A percentile compares a stretch with the other conserved stretches of the same genome.
Conservation (phyloP, 2,329 filamentous ascomycete species). For the Intubia oerlemansii region DNA sequence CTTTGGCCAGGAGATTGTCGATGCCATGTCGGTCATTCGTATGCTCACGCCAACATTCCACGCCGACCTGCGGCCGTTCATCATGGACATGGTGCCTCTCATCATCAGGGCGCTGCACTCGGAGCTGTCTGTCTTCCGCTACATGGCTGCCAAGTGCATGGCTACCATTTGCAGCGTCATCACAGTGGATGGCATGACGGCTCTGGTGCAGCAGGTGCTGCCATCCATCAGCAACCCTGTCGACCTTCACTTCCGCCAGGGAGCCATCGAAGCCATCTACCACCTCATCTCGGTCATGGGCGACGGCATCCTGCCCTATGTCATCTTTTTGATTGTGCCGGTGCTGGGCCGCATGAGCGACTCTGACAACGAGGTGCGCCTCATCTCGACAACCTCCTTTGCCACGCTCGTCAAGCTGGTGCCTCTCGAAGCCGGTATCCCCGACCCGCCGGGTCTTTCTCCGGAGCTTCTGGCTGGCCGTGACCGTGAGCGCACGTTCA, state of each 20-base stretch:
- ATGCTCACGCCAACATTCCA: conserved; percentile 86
- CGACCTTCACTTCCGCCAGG: conserved; percentile 76
- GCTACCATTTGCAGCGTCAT: conserved; percentile 96
- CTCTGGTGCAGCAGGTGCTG: conserved; percentile 78
- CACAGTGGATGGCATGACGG: conserved; percentile 85
- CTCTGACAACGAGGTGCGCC: conserved; percentile 82
- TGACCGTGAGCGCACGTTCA: conserved; percentile 89
- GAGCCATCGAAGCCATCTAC: conserved; percentile 86
- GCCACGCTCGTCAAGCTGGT: conserved; percentile 94
- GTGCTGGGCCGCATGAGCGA: conserved; percentile 97
- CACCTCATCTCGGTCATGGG: conserved; percentile 98
- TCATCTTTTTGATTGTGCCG: conserved; percentile 95
- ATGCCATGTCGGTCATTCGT: conserved; percentile 79
- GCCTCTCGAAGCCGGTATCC: conserved; percentile 88
- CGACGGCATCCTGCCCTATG: conserved; percentile 84
- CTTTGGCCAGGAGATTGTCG: conserved; percentile 80
- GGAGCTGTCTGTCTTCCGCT: conserved; percentile 75
- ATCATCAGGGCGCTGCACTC: conserved; percentile 78
- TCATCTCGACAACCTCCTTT: conserved; percentile 91
- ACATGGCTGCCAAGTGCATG: conserved; percentile 92
- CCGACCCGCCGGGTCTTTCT: conserved; percentile 83
- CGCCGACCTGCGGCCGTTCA: conserved; percentile 50
- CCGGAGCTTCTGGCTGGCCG: conserved; percentile 72
- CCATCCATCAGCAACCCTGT: conserved; percentile 81
- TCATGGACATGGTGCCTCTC: conserved; percentile 64